These are phyloP conservation scores for Hypomyces perniciosus DNA, from an alignment of 2,329 filamentous ascomycete genomes.

Conservation along the genomic window DNA sequence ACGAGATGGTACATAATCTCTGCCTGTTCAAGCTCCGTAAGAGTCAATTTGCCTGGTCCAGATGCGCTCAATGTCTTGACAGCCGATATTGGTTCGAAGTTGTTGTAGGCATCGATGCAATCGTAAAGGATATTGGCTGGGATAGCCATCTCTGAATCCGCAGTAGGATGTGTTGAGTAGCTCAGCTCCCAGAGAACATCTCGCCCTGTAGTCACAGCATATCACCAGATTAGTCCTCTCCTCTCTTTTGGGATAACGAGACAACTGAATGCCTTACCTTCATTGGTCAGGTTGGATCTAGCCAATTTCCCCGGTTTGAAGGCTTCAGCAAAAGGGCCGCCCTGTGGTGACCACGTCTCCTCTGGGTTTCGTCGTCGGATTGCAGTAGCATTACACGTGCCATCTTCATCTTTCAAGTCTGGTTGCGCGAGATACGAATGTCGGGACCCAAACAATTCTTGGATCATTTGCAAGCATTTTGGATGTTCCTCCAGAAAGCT, in stretches of 20 bases:
- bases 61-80: neutral
- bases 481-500: conserved; percentile 16
- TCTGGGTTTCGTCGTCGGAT: neutral
- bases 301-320: neutral
- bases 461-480: conserved; percentile 10
- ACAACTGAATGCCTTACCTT: neutral
- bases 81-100: conserved; percentile 2
- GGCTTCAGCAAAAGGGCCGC: neutral
- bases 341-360: neutral
- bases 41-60: neutral
- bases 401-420: neutral
- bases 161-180: neutral
- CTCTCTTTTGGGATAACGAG: neutral
- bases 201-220: no score
- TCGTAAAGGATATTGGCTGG: neutral
- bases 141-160: neutral
- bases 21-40: conserved; percentile 1
- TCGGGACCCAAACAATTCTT: conserved; percentile 17
- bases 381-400: neutral
- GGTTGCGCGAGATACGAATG: conserved; percentile 13
- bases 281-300: conserved; percentile 1
- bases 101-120: conserved; percentile 9
- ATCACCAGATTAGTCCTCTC: neutral
- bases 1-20: conserved; percentile 6
- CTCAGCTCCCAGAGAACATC: neutral